These are phyloP conservation scores for Coleophoma crateriformis DNA, from an alignment of 2,329 filamentous ascomycete genomes.

Conservation along the genomic window DNA sequence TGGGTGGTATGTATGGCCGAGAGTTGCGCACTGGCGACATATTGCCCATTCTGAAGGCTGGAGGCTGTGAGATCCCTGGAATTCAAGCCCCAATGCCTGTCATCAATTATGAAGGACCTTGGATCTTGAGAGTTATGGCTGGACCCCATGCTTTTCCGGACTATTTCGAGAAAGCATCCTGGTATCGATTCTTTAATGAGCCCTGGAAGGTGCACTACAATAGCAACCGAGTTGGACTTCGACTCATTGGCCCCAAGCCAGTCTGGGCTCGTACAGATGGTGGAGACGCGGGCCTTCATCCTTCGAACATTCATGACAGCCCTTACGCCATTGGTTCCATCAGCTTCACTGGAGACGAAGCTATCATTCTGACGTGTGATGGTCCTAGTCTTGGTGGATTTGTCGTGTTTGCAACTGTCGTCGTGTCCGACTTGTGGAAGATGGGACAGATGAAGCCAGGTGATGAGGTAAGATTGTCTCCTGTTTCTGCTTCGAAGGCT, in stretches of 20 bases:
- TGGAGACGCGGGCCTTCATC: constrained; percentile 57
- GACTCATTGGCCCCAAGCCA: constrained; percentile 50
- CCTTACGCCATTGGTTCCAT: constrained; percentile 48
- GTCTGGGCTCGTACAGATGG: constrained; percentile 52
- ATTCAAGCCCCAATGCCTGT: not conserved
- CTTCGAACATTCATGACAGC: constrained; percentile 51
- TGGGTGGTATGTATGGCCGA: constrained; percentile 30
- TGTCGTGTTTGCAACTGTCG: constrained; percentile 47
- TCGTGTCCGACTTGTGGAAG: constrained; percentile 53
- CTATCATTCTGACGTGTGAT: constrained; percentile 52
- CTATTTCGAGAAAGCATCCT: constrained; percentile 33
- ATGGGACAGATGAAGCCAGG: constrained; percentile 55
- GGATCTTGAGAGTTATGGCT: constrained; percentile 1
- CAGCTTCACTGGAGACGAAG: constrained; percentile 56
- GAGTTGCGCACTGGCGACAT: constrained; percentile 26
- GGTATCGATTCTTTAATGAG: constrained; percentile 48
- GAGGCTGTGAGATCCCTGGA: not conserved
- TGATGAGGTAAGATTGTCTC: constrained; percentile 43
- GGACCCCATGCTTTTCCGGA: constrained; percentile 22
- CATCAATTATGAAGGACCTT: not conserved
- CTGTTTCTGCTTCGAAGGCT: constrained; percentile 45
- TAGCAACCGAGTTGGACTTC: constrained; percentile 50
- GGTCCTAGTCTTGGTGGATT: constrained; percentile 56
- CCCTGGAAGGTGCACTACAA: constrained; percentile 58
- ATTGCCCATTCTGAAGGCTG: constrained; percentile 13